phyloP scores from a whole-genome alignment of 2,329 filamentous ascomycete species.

The Colletotrichum paranaense region DNA sequence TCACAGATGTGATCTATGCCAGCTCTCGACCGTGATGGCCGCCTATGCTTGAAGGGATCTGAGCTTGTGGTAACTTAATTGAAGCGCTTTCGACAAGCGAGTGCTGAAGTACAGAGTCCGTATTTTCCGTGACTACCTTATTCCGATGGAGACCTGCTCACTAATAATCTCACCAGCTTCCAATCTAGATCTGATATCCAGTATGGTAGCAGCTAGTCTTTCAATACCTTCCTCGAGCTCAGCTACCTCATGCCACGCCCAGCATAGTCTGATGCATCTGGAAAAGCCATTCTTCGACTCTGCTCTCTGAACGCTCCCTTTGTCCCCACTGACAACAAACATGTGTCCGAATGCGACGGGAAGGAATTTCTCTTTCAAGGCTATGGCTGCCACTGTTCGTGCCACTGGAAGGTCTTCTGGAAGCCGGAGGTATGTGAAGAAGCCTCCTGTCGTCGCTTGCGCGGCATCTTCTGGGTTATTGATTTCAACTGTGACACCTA shows the following conservation, averaged over 20 bases:
- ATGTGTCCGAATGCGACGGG: slow-evolving; percentile 75
- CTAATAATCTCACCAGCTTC: background rate
- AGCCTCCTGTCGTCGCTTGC: slow-evolving; percentile 59
- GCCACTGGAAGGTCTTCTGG: slow-evolving; percentile 46
- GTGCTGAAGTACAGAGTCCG: background rate
- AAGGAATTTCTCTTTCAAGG: slow-evolving; percentile 70
- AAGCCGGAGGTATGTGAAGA: slow-evolving; percentile 72
- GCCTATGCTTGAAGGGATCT: too few relatives aligned
- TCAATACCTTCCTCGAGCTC: slow-evolving; percentile 74
- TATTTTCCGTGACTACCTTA: background rate
- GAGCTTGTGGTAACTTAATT: too few relatives aligned
- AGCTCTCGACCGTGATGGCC: too few relatives aligned
- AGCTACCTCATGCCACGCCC: slow-evolving; percentile 76
- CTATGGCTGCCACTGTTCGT: slow-evolving; percentile 59
- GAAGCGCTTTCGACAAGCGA: too few relatives aligned
- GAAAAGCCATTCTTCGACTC: slow-evolving; percentile 58
- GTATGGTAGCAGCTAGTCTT: slow-evolving; percentile 58
- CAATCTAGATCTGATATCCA: background rate
- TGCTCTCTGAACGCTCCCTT: slow-evolving; percentile 50
- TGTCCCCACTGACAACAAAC: slow-evolving; percentile 74
- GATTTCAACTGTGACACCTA: background rate
- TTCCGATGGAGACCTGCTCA: background rate
- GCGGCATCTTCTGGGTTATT: background rate
- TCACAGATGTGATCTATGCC: too few relatives aligned
- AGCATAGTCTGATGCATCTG: slow-evolving; percentile 73